Percentiles rank a stretch among this genome's conserved stretches.
phyloP scores from a whole-genome alignment of 2,329 filamentous ascomycete genomes.

The Botrytis paeoniae region DNA sequence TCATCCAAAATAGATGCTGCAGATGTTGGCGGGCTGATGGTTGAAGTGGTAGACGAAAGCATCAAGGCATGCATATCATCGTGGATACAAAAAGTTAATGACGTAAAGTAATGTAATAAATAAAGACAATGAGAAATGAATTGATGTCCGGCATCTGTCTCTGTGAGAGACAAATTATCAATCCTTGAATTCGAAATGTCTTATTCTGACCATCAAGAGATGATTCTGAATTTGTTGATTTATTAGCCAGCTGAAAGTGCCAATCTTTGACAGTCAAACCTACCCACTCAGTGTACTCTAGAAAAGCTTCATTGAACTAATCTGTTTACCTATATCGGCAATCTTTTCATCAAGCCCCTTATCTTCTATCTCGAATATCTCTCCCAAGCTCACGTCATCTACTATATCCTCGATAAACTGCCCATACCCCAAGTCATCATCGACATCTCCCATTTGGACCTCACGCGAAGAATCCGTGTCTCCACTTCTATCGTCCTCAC shows the following conservation, averaged over 20 bases:
- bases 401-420: neutral
- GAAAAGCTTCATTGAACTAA: neutral
- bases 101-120: slow-evolving; percentile 5
- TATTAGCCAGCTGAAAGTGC: neutral
- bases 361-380: neutral
- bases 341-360: accelerated
- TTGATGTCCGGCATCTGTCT: neutral
- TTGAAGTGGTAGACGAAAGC: neutral
- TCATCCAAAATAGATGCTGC: neutral
- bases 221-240: neutral
- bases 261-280: neutral
- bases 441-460: neutral
- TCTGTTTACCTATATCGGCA: neutral
- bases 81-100: neutral
- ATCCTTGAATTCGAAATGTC: neutral
- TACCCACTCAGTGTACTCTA: neutral
- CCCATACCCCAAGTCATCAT: neutral
- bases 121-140: neutral
- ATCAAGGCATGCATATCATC: neutral
- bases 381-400: neutral
- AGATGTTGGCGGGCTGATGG: neutral
- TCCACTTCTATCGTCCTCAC: neutral
- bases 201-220: too few relatives aligned
- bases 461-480: neutral
- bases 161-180: neutral